Conservation (phyloP, 108 stramenopile species). For the Conticribra weissflogii region DNA sequence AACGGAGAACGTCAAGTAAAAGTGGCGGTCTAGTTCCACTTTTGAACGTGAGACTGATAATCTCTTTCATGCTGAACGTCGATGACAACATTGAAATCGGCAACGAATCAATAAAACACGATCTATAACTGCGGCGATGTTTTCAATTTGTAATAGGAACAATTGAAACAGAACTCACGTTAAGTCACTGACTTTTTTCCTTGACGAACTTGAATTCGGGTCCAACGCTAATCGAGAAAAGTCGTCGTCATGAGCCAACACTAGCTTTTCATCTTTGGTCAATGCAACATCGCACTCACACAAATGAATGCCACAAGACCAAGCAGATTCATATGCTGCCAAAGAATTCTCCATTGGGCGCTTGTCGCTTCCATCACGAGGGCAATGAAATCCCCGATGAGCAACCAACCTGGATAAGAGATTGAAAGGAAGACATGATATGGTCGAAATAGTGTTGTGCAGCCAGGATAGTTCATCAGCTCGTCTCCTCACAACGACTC, state of each 20-base stretch:
- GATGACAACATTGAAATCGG: too few species aligned
- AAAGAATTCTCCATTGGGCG: constrained; percentile 79
- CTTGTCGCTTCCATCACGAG: constrained; percentile 54
- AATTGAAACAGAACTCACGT: too few species aligned
- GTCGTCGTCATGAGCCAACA: constrained; percentile 74
- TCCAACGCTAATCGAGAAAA: constrained; percentile 71
- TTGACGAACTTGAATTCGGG: constrained; percentile 38
- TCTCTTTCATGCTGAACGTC: constrained; percentile 52
- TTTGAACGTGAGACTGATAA: constrained; percentile 68
- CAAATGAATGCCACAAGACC: constrained; percentile 72
- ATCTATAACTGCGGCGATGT: too few species aligned
- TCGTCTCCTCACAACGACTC: constrained; percentile 33
- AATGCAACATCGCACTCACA: constrained; percentile 84
- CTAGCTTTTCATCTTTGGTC: constrained; percentile 80
- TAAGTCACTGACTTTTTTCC: constrained; percentile 59
- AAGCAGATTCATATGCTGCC: constrained; percentile 72
- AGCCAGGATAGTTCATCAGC: constrained; percentile 45
- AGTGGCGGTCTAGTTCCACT: constrained; percentile 73
- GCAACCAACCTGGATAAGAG: constrained; percentile 56
- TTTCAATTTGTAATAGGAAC: too few species aligned
- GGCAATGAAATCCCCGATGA: constrained; percentile 77
- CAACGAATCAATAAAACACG: too few species aligned
- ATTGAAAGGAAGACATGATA: constrained; percentile 25
- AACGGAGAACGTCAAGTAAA: constrained; percentile 71
- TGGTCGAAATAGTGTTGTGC: constrained; percentile 36